Base-by-base conservation (phyloP, 2,329 filamentous ascomycete genomes). In the Colletotrichum agaves region DNA sequence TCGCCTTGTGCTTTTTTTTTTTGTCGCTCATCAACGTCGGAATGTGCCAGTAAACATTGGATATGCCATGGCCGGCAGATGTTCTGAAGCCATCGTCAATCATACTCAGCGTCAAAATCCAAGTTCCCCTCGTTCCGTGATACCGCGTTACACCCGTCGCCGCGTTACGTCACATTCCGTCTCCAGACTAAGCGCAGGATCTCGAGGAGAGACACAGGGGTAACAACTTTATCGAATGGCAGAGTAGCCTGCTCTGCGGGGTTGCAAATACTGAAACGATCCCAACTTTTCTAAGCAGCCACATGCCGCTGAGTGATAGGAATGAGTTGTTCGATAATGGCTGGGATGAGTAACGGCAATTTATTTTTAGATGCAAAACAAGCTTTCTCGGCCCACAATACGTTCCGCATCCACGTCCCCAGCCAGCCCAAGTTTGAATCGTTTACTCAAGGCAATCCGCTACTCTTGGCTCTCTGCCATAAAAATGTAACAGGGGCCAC, bases 301-400 rank as follows among this genome's bases (percentile, higher is more conserved):
- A 13, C 4, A 0, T 11, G 43, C 19, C 12, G 31, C 17, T 35
- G 43, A 23, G 21, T 19, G 7, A 17, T 46, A 55, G 21, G n/a
- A 21, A 17, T 6, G 5, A 23, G 5, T 11, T 21, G 19, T 17
- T 37, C 15, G 50, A 44, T 56, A 56, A 23, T 3, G 27, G 49
- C 15, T 11, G 59, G 59, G 59, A 55, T 62, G 23, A 56, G 31
- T 56, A 43, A 55, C 59, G 59, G 49, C 59, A 56, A 37, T 35
- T 62, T 56, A 62, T 55, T 46, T 62, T 62, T 46, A 39, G 37
- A 50, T 33, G 12, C 19, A 62, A 62, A 62, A 62, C 59, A 62
- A 62, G 59, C 59, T 62, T 62, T 62, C 39, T 4, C 31, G 59
- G 59, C 17, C 59, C 49, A 35, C 47, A 33, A 19, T 37, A 46